Evolutionary conservation across 805 yeast genomes (phyloP).

Genomic region (Yamadazyma scolyti): DNA sequence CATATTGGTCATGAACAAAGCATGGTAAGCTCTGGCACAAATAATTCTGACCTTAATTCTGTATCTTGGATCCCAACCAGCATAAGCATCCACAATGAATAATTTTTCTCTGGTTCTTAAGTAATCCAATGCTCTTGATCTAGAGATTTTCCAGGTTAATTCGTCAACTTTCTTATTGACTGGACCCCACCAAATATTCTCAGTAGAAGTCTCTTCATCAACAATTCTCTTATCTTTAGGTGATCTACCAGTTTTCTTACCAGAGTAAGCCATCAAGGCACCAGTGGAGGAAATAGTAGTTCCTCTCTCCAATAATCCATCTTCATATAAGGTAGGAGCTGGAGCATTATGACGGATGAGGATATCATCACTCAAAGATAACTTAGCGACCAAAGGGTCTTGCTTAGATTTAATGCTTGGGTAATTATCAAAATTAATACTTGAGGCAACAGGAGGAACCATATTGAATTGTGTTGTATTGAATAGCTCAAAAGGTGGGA

Average conservation of each 20-base stretch:
- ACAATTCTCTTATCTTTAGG: slow-evolving; percentile 98
- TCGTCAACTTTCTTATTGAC: slow-evolving; percentile 93
- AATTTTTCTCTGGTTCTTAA: slow-evolving; percentile 92
- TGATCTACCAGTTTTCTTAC: slow-evolving; percentile 95
- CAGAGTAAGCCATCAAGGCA: slow-evolving; percentile 93
- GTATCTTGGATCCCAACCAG: slow-evolving; percentile 99
- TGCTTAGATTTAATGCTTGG: slow-evolving; percentile 36
- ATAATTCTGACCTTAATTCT: slow-evolving; percentile 93
- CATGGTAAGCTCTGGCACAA: slow-evolving; percentile 98
- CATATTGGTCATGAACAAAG: slow-evolving; percentile 97
- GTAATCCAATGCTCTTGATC: slow-evolving; percentile 95
- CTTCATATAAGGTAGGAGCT: slow-evolving; percentile 90
- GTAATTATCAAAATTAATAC: slow-evolving; percentile 37
- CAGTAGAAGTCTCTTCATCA: slow-evolving; percentile 81
- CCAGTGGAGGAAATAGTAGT: slow-evolving; percentile 92
- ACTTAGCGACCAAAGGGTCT: slow-evolving; percentile 40
- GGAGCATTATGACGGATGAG: slow-evolving; percentile 86
- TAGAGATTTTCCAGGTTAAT: slow-evolving; percentile 90
- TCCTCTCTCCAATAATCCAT: slow-evolving; percentile 84
- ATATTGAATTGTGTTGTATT: slow-evolving; percentile 13
- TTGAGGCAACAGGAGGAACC: slow-evolving; percentile 45
- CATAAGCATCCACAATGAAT: slow-evolving; percentile 93
- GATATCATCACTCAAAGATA: slow-evolving; percentile 56
- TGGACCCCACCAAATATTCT: slow-evolving; percentile 98
- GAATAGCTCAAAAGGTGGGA: slow-evolving; percentile 2